Evolutionary conservation across 371 early-diverging fungal species (phyloP), one percentile per base, ranked within the genome.

Genomic region (Funneliformis caledonium): DNA sequence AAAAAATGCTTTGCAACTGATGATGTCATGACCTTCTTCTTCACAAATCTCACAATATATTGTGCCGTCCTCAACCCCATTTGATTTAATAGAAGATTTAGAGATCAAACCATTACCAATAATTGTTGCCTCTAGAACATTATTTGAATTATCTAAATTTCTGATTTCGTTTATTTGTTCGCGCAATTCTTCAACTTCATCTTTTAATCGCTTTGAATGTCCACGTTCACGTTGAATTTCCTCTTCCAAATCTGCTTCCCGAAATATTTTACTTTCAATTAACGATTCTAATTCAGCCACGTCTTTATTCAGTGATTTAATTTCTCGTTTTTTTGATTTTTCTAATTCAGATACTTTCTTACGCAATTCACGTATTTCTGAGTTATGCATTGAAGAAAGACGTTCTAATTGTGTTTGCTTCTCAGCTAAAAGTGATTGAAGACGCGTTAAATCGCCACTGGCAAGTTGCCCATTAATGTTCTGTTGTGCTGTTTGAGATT

Each of bases 201-300:
- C 80, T n/a, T 86, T 83, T 11, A 94, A 84, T 26, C 87, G 85
- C 12, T 83, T 85, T 12, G 91, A 86, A 67, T 83, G 83, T 73
- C 88, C 88, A 76, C 88, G 85, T 56, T 90, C 91, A 31, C 80
- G 83, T 81, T 89, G 90, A 8, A 91, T 82, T 7, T 88, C 88
- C 82, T 93, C 92, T 81, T 92, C 93, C 4, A 93, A 86, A 82
- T 95, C 95, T 0, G 92, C 88, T 65, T 95, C 93, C 75, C 88
- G 89, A 82, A 94, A 95, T 59, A 93, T 88, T 85, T 92, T 94
- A 83, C 91, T 90, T 82, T 95, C 95, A 62, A 94, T 89, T 76
- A 95, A 77, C 26, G 88, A 85, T 69, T 94, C 95, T 9, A 93
- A 83, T 19, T 90, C 92, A 10, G 90, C 88, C 4, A 95, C 85